Base-by-base conservation (phyloP, 768 basidiomycete species). In the Russula abietina region DNA sequence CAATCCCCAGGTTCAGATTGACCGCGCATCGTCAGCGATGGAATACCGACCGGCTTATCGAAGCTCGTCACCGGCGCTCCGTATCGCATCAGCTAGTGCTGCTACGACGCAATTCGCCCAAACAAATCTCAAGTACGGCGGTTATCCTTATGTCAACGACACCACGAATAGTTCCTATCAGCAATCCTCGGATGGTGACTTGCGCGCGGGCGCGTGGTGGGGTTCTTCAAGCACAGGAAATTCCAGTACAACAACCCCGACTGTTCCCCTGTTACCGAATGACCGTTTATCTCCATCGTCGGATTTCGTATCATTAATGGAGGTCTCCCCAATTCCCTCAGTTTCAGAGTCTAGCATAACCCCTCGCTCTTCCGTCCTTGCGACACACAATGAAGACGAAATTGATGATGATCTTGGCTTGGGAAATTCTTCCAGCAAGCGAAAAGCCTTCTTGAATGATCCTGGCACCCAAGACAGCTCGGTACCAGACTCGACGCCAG, bases 331-430 rank as follows among this genome's bases (percentile, higher is more conserved):
- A 4, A 72, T 79, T 46, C 71, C 74, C 19, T 74, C 69, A 17
- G 72, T 54, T 12, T 69, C 69, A 38, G 57, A 65, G 1, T 65
- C 70, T 30, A 60, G 53, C 26, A 39, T 66, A 30, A 43, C 68
- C 39, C 45, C 57, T 30, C 62, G 64, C 32, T 59, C 67, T 30
- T 65, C 50, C 52, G 58, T 59, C 10, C 61, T 66, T 61, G 62
- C 64, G 30, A 51, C 67, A 28, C 59, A 68, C 56, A 73, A 78
- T 9, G 84, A 84, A 9, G 89, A 89, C 1, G 88, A 88, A 14
- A 86, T 86, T 6, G 38, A 39, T 0, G 93, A 96, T 49, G 93
- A 97, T 70, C 81, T 99, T 55, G 97, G 97, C 1, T 80, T 98
- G 65, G 93, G 94, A 2, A 99, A 98, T 70, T 78, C 75, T 16